Base-by-base conservation (phyloP, 805 yeast species). In the Ogataea glucozyma region DNA sequence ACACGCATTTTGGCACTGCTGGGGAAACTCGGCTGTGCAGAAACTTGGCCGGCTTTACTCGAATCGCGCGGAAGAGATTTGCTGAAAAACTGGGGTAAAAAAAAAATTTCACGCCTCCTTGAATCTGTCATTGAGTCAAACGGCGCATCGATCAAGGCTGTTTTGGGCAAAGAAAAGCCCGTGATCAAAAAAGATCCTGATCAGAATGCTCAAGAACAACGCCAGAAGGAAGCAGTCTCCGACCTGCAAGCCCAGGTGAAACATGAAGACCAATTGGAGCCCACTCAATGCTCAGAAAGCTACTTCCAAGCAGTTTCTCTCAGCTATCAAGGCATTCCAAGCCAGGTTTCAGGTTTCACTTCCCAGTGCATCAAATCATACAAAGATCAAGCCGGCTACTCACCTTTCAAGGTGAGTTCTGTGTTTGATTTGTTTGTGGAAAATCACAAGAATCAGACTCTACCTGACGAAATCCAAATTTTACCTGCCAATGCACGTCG, bases 321-420 rank as follows among this genome's bases (percentile, higher is more conserved):
- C 32, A 16, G 32, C 11, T 36, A 36, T 27, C 40, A 36, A 26
- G 40, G 40, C 5, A 26, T 36, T 19, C 40, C 40, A 10, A 26
- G 40, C 26, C 40, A 36, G 10, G 27, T 36, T n/a, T 36, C 40
- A 3, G 40, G 40, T 4, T 36, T 36, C n/a, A 26, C 40, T 3
- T 23, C 40, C 23, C 23, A 36, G 6, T 36, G 40, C 20, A 36
- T 36, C 24, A 18, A 18, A 12, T 13, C 24, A 2, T 36, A 19
- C 17, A 26, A 14, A 12, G 30, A 36, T 17, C 18, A 27, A n/a
- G 27, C 26, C n/a, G 40, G 40, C 6, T 26, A 36, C 13, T 36
- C 40, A 4, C 40, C 40, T 3, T 36, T 36, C 40, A 36, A 36
- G 20, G 40, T 36, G 26, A 36, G 40, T 14, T 36, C 40, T 12